A percentile compares a stretch with the other conserved stretches of the same genome.
These are phyloP conservation scores for Mediolabrus comicus DNA, from an alignment of 108 stramenopile genomes.

Conservation along the genomic window DNA sequence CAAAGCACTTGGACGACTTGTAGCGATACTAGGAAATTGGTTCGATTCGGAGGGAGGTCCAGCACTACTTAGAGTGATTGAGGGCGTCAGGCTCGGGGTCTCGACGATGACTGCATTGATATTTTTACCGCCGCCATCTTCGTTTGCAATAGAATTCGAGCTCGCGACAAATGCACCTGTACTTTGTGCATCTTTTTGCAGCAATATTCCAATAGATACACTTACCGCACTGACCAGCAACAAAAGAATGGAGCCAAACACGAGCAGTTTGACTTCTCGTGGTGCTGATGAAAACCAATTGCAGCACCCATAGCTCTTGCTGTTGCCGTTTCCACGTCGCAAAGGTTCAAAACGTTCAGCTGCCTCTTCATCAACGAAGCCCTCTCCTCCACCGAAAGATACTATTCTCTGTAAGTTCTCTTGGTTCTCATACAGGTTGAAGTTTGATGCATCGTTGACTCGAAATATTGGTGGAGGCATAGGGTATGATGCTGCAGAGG, in stretches of 20 bases:
- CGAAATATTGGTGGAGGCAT: conserved; percentile 11
- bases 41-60: background rate
- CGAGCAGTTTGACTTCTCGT: conserved; percentile 12
- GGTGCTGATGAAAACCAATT: conserved; percentile 20
- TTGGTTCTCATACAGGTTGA: conserved; percentile 6
- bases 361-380: conserved; percentile 19
- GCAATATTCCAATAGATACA: conserved; percentile 10
- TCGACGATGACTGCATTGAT: background rate
- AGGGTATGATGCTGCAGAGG: conserved; percentile 6
- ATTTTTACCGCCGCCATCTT: background rate
- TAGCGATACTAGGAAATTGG: background rate
- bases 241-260: conserved; percentile 9
- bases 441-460: conserved; percentile 4
- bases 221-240: conserved; percentile 4
- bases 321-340: background rate
- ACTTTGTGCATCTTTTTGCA: background rate
- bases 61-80: background rate
- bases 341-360: background rate
- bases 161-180: background rate
- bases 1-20: too few species aligned
- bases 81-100: background rate
- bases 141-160: background rate
- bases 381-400: conserved; percentile 19
- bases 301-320: conserved; percentile 2
- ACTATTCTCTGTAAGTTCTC: conserved; percentile 9